Evolutionary conservation across 2,329 filamentous ascomycete genomes (phyloP).

Genomic region (Myotisia sp.): DNA sequence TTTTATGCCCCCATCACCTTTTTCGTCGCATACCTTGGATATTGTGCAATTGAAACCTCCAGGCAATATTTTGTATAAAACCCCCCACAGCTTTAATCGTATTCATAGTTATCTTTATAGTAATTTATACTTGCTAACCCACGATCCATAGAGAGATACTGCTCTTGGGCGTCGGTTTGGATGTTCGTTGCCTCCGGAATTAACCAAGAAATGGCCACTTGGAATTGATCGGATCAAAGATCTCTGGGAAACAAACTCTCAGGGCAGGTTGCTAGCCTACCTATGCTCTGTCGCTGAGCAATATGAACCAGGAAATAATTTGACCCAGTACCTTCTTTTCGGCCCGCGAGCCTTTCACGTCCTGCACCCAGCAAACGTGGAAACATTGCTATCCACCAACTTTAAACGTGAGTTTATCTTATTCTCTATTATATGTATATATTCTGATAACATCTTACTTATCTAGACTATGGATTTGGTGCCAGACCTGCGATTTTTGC

Average conservation of each 20-base stretch:
- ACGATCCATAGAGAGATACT: too few relatives aligned
- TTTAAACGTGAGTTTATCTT: too few relatives aligned
- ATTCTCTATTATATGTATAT: too few relatives aligned
- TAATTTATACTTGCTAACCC: too few relatives aligned
- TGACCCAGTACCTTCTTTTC: constrained; percentile 14
- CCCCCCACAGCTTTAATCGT: too few relatives aligned
- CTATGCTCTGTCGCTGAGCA: constrained; percentile 12
- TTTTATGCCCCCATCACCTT: too few relatives aligned
- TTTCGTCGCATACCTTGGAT: too few relatives aligned
- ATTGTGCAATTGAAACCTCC: too few relatives aligned
- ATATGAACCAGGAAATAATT: constrained; percentile 16
- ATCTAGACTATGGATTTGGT: constrained; percentile 36
- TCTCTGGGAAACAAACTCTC: constrained; percentile 10
- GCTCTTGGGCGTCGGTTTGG: too few relatives aligned
- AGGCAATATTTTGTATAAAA: too few relatives aligned
- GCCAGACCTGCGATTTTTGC: constrained; percentile 16
- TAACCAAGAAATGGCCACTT: constrained; percentile 22
- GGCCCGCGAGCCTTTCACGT: constrained; percentile 11
- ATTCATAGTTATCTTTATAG: too few relatives aligned
- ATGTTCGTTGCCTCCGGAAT: constrained; percentile 20
- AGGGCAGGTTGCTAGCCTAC: constrained; percentile 9
- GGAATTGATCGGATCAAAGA: constrained; percentile 22
- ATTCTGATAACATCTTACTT: too few relatives aligned
- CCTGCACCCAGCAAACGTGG: constrained; percentile 11
- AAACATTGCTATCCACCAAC: constrained; percentile 10